These are phyloP conservation scores for Noccaea caerulescens DNA, from an alignment of 345 rosid genomes.

Conservation along the genomic window DNA sequence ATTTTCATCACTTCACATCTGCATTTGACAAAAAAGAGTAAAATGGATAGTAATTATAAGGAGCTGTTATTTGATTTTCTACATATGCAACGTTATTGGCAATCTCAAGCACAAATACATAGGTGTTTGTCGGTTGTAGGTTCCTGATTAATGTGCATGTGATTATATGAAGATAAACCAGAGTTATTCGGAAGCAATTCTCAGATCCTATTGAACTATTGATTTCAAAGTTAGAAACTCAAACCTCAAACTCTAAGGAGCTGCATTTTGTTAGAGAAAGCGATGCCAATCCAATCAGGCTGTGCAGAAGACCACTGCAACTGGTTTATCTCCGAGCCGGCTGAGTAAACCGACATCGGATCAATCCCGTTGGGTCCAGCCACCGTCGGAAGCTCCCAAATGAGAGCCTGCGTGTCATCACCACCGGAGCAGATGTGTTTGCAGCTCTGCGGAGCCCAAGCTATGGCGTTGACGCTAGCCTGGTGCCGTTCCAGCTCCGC, in stretches of 20 bases:
- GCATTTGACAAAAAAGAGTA: slow-evolving; percentile 23
- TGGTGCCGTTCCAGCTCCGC: slow-evolving; percentile 77
- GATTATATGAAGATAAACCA: neutral
- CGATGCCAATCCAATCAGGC: slow-evolving; percentile 95
- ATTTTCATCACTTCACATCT: slow-evolving; percentile 25
- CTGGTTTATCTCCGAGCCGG: slow-evolving; percentile 88
- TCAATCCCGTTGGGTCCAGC: slow-evolving; percentile 95
- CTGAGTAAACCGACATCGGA: slow-evolving; percentile 85
- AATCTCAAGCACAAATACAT: neutral
- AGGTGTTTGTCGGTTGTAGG: neutral
- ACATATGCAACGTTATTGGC: neutral
- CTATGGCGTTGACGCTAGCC: slow-evolving; percentile 70
- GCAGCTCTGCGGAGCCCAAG: slow-evolving; percentile 85
- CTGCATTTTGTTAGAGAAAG: slow-evolving; percentile 86
- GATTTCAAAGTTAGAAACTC: neutral
- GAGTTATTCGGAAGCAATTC: neutral
- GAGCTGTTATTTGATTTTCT: slow-evolving; percentile 1
- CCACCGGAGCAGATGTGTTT: slow-evolving; percentile 88
- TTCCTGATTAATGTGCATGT: neutral
- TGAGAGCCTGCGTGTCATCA: slow-evolving; percentile 80
- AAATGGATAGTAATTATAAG: neutral
- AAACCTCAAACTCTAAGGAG: slow-evolving; percentile 79
- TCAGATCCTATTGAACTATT: neutral
- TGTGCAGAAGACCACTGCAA: slow-evolving; percentile 83
- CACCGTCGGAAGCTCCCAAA: slow-evolving; percentile 94